Conservation (phyloP, 192 early-diverging fungal genomes). For the Jimgerdemannia flammicorona region DNA sequence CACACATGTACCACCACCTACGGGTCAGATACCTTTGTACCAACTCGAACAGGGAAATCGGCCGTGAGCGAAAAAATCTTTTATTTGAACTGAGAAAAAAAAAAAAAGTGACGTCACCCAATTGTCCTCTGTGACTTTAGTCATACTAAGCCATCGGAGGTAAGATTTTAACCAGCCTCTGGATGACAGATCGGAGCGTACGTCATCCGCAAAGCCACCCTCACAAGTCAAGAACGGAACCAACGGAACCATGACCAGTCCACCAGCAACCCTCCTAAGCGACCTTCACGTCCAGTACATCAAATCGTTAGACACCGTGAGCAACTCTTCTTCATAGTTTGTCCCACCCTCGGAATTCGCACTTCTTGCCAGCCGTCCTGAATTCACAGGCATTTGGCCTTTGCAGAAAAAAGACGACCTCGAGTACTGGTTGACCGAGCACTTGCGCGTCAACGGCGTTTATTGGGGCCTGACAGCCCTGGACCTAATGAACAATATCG, state of each 20-base stretch:
- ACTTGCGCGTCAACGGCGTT: conserved; percentile 85
- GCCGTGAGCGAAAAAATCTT: too few relatives aligned
- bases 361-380: conserved; percentile 2
- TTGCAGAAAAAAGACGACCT: conserved; percentile 74
- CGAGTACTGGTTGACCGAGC: conserved; percentile 93
- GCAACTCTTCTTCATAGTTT: too few relatives aligned
- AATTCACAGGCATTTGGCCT: not conserved
- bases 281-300: conserved; percentile 74
- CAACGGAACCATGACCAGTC: not conserved
- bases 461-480: conserved; percentile 93
- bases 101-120: too few relatives aligned
- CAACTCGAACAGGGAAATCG: too few relatives aligned
- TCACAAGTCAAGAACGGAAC: not conserved
- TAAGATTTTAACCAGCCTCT: too few relatives aligned
- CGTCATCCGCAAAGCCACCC: not conserved
- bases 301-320: conserved; percentile 56
- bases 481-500: conserved; percentile 59
- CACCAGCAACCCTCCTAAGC: conserved; percentile 33
- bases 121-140: too few relatives aligned
- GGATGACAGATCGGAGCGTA: not conserved
- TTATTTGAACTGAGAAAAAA: too few relatives aligned
- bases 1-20: too few relatives aligned
- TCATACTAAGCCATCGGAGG: too few relatives aligned
- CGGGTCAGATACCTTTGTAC: too few relatives aligned
- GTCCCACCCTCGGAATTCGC: too few relatives aligned